Evolutionary conservation across 805 yeast genomes (phyloP).

Genomic region (Ogataea ganodermae): DNA sequence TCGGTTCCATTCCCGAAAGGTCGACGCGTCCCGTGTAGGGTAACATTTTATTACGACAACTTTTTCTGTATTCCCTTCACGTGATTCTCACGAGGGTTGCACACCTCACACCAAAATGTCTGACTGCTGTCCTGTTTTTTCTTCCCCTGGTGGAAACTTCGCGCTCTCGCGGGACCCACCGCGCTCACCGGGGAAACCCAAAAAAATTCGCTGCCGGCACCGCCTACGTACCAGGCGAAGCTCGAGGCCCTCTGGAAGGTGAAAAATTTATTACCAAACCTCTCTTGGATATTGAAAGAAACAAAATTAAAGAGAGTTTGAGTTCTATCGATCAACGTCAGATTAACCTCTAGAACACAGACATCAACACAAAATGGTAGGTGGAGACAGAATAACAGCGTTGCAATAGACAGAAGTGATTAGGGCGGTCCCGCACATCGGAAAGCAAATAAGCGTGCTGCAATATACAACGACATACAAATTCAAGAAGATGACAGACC

Average conservation of each 20-base stretch:
- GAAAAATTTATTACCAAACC: slow-evolving; percentile 8
- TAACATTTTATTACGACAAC: neutral
- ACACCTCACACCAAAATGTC: neutral
- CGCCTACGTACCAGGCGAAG: too few species aligned
- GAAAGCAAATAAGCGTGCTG: neutral
- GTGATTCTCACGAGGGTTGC: slow-evolving; percentile 1
- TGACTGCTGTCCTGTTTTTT: neutral
- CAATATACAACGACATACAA: neutral
- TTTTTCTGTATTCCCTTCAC: neutral
- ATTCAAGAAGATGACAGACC: too few species aligned
- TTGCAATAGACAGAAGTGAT: slow-evolving; percentile 5
- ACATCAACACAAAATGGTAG: slow-evolving; percentile 32
- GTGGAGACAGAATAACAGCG: slow-evolving; percentile 13
- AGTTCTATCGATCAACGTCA: slow-evolving; percentile 7
- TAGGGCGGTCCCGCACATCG: neutral
- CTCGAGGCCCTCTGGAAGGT: slow-evolving; percentile 2
- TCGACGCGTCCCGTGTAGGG: neutral
- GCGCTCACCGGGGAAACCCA: neutral
- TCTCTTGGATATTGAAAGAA: slow-evolving; percentile 5
- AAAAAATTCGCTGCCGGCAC: too few species aligned
- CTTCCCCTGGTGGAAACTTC: neutral
- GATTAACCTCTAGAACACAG: slow-evolving; percentile 8
- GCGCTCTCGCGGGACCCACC: neutral
- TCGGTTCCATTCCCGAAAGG: neutral
- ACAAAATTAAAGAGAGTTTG: slow-evolving; percentile 1